Evolutionary conservation across 441 rosid species (phyloP), one percentile per base, ranked within the genome.

Genomic region (Erodium moschatum): DNA sequence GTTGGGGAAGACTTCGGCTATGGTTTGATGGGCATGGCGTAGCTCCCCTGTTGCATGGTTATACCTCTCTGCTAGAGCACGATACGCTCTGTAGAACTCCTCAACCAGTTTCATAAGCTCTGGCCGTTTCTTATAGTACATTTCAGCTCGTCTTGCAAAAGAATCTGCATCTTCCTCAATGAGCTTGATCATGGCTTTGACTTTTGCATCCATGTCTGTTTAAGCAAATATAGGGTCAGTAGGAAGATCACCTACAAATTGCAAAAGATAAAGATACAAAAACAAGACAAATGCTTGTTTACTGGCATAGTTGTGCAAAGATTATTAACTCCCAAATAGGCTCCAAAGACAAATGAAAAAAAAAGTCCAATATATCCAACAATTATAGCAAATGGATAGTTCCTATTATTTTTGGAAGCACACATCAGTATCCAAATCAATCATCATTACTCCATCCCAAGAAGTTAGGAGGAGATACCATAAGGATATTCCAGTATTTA

Each of bases 141-240:
- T 89, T 65, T 89, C 95, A 21, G 95, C 95, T 19, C 91, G 82
- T 75, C 86, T 85, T 19, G 95, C 91, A 84, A 89, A 89, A 44
- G 91, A 86, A 82, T 89, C 95, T 16, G 91, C 91, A 77, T 89
- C 95, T 81, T 84, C 87, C 77, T 89, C 95, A 0, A 86, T 89
- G 44, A 89, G 87, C 79, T 89, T 86, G 79, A 89, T 85, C 91
- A 89, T 89, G 65, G 84, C 76, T 81, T 89, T 89, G 21, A 89
- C 95, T 80, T 86, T 89, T 64, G 78, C 38, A 79, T 89, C 95
- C 90, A 89, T 89, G 76, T 85, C 95, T 89, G 80, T 69, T 71
- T 38, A 42, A 66, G 70, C 27, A 81, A 7, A 48, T 33, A 63
- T 29, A 21, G 19, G 42, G 68, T 69, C 65, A 73, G 73, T 35